Evolutionary conservation across 805 yeast genomes (phyloP).

Genomic region (Debaryomyces hansenii): DNA sequence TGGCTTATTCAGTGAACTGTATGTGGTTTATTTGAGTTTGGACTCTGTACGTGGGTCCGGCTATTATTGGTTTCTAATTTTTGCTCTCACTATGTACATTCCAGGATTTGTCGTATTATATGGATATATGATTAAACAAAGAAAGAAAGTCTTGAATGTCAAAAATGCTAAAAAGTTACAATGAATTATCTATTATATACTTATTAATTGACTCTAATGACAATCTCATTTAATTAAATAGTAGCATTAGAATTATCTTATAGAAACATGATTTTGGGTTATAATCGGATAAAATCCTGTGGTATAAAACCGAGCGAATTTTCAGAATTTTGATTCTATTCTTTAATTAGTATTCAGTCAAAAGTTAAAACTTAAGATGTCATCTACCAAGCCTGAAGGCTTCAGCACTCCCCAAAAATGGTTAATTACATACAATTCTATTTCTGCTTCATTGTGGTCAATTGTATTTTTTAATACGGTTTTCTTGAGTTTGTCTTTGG

Average conservation of each 20-base stretch:
- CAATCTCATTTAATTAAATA: too few species aligned
- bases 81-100: constrained; percentile 23
- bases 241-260: too few species aligned
- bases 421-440: constrained; percentile 42
- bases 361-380: neutral
- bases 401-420: constrained; percentile 30
- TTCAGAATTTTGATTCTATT: too few species aligned
- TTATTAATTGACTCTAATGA: too few species aligned
- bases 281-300: too few species aligned
- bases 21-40: constrained; percentile 25
- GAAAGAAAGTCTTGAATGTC: constrained; percentile 17
- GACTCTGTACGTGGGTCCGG: constrained; percentile 9
- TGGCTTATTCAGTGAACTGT: constrained; percentile 27
- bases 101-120: constrained; percentile 32
- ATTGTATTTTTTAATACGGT: constrained; percentile 40
- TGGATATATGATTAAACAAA: constrained; percentile 30
- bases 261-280: too few species aligned
- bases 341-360: too few species aligned
- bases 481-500: constrained; percentile 37
- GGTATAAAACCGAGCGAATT: too few species aligned
- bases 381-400: neutral
- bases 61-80: constrained; percentile 21
- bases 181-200: neutral
- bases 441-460: constrained; percentile 44
- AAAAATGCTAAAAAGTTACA: neutral